Evolutionary conservation across 257 asterid species (phyloP), one percentile per base, ranked within the genome.

Genomic region (Fraxinus excelsior): DNA sequence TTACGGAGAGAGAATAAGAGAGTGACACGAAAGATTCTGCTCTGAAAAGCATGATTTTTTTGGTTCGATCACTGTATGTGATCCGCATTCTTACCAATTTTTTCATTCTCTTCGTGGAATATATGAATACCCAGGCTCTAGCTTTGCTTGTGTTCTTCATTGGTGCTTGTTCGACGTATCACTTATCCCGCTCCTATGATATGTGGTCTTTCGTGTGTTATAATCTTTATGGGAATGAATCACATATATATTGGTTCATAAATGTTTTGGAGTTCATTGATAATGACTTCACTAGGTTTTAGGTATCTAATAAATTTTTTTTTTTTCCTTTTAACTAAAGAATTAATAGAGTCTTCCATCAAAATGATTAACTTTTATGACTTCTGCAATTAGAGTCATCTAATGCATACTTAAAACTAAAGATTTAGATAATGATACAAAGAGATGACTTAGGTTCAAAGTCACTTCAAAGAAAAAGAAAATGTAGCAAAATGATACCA

Each of bases 391-490:
- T 42, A 42, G 51, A n/a, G 66, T 58, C 35, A 62, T 26, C 2
- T 13, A 23, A 23, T 62, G 35, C 68, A 62, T 62, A 26, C 34
- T 62, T 23, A 26, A 5, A 42, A 42, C 51, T 42, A 42, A 42
- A 42, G 51, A 42, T 42, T 42, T 42, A 11, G 16, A 42, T 11
- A 81, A 73, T 80, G 82, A 79, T 72, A 79, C 40, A 76, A 81
- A 81, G n/a, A 75, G 79, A 74, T 72, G 60, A 60, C 82, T 87
- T 83, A 21, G 75, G 71, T 68, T 85, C 70, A 78, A 85, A 81
- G 86, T 46, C 70, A 83, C 78, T 73, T 46, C 71, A 77, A 82
- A 78, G 81, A 80, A 76, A 12, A 12, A 10, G 0, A 40, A 40
- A 11, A 42, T 69, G 80, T 58, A 70, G 38, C 76, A 74, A 64